Conservation (phyloP, 257 asterid species). For the Capsicum rhomboideum region DNA sequence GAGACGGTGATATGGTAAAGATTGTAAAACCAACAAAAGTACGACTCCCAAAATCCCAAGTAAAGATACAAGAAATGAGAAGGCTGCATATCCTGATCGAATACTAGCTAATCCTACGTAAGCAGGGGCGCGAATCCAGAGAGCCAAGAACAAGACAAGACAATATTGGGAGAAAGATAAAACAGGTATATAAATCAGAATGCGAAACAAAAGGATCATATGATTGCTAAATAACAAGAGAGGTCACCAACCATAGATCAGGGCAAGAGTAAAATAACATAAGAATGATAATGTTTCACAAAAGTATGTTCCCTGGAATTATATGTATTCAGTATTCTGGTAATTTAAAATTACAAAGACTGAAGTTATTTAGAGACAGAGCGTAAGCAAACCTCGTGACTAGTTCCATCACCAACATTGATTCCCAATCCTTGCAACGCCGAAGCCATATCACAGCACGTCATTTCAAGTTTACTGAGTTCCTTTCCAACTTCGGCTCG, state of each 20-base stretch:
- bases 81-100: background rate
- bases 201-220: background rate
- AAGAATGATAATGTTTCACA: too few relatives aligned
- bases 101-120: too few relatives aligned
- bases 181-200: background rate
- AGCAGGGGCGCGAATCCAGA: too few relatives aligned
- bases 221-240: background rate
- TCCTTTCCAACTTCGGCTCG: too few relatives aligned
- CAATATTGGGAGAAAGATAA: background rate
- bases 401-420: slow-evolving; percentile 32
- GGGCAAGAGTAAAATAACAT: background rate
- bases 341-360: too few relatives aligned
- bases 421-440: slow-evolving; percentile 57
- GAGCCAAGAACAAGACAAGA: background rate
- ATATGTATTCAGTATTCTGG: too few relatives aligned
- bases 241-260: background rate
- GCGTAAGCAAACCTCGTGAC: slow-evolving; percentile 46
- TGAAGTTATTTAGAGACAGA: background rate
- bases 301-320: background rate
- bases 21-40: background rate
- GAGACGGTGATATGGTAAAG: too few relatives aligned
- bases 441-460: slow-evolving; percentile 61
- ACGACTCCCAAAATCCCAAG: background rate
- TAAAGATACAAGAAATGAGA: background rate
- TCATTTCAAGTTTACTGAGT: too few relatives aligned